Percentiles rank a stretch among this genome's conserved stretches.
These are phyloP conservation scores for Linnemannia zychae DNA, from an alignment of 192 early-diverging fungal species.

Conservation along the genomic window DNA sequence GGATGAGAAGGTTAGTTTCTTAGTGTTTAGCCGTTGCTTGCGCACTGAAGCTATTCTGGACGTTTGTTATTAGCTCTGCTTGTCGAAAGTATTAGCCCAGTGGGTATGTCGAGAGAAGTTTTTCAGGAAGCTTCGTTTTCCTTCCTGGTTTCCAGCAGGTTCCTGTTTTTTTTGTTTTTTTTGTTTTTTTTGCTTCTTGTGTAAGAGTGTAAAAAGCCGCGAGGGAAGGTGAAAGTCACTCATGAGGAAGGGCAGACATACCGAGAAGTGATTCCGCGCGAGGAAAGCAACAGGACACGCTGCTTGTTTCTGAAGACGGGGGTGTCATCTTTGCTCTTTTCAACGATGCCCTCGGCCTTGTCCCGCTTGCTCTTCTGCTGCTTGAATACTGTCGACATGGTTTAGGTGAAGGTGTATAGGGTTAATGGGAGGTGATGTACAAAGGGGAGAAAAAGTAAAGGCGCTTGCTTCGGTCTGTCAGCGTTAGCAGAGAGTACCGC, in stretches of 20 bases:
- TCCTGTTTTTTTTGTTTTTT: no score
- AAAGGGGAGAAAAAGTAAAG: background rate
- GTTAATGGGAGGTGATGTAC: constrained; percentile 12
- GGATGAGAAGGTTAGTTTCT: background rate
- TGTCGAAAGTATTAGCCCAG: no score
- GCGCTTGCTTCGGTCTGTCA: background rate
- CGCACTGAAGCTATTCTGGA: no score
- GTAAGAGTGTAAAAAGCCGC: background rate
- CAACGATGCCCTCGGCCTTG: constrained; percentile 46
- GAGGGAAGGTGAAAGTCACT: no score
- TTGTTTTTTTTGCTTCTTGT: background rate
- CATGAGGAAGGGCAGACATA: constrained; percentile 47
- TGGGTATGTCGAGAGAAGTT: no score
- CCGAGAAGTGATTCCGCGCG: constrained; percentile 89
- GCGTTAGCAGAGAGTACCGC: background rate
- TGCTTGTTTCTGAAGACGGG: constrained; percentile 86
- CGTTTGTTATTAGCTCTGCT: no score
- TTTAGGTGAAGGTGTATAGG: background rate
- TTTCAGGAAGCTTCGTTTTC: no score
- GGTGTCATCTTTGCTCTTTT: constrained; percentile 56
- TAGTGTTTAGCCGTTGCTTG: no score
- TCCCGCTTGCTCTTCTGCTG: constrained; percentile 45
- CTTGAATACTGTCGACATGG: constrained; percentile 51
- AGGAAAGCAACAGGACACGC: constrained; percentile 88
- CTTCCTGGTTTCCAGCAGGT: no score